Percentiles rank a stretch among this genome's conserved stretches.
These are phyloP conservation scores for Hibiscus trionum DNA, from an alignment of 345 rosid genomes.

Conservation along the genomic window DNA sequence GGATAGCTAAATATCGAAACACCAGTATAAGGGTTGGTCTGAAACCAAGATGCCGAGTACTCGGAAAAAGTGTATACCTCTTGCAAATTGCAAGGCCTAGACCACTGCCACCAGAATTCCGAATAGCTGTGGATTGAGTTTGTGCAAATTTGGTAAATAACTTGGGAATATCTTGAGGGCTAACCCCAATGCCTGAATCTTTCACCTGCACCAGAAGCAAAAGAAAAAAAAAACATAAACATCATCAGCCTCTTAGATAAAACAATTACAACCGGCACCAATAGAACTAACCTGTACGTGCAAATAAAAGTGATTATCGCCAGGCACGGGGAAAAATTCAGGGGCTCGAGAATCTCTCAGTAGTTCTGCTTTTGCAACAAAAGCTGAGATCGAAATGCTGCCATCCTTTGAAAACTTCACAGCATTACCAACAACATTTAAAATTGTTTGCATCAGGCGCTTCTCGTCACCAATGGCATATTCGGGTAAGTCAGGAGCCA, in stretches of 20 bases:
- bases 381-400: slow-evolving; percentile 58
- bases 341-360: slow-evolving; percentile 55
- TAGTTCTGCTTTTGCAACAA: slow-evolving; percentile 63
- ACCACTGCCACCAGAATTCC: slow-evolving; percentile 81
- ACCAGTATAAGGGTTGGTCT: not conserved
- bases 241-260: slow-evolving; percentile 2
- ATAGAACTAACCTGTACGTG: slow-evolving; percentile 68
- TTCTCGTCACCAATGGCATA: slow-evolving; percentile 84
- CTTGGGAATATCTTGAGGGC: slow-evolving; percentile 84
- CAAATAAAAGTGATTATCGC: slow-evolving; percentile 72
- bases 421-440: slow-evolving; percentile 92
- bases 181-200: slow-evolving; percentile 81
- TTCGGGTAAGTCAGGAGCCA: slow-evolving; percentile 92
- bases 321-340: slow-evolving; percentile 50
- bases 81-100: slow-evolving; percentile 98
- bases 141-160: slow-evolving; percentile 86
- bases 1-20: not conserved
- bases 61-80: slow-evolving; percentile 37
- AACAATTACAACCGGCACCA: slow-evolving; percentile 3
- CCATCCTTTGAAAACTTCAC: slow-evolving; percentile 96
- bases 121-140: slow-evolving; percentile 51
- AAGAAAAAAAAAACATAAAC: not conserved
- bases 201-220: slow-evolving; percentile 49
- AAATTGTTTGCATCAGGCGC: slow-evolving; percentile 75
- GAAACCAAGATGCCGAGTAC: not conserved